These are phyloP conservation scores for Drechmeria coniospora DNA, from an alignment of 2,329 filamentous ascomycete genomes.

Conservation along the genomic window DNA sequence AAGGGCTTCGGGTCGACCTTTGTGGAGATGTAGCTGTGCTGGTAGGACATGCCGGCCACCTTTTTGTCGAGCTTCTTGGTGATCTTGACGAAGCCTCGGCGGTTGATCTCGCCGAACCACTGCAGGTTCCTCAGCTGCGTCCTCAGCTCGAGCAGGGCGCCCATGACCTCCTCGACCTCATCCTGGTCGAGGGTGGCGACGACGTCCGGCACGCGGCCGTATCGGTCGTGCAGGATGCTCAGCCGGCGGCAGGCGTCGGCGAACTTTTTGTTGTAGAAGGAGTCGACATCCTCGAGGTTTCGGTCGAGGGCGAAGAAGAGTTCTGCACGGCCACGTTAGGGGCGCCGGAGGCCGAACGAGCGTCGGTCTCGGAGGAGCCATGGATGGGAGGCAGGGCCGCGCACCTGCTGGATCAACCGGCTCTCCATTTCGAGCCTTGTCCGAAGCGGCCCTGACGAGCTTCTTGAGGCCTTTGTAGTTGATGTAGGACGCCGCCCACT, in stretches of 20 bases:
- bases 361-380: conserved; percentile 6
- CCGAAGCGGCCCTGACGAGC: conserved; percentile 69
- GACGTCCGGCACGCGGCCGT: conserved; percentile 57
- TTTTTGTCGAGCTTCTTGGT: conserved; percentile 99
- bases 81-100: conserved; percentile 91
- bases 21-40: conserved; percentile 74
- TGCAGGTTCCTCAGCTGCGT: conserved; percentile 80
- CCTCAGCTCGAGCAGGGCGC: conserved; percentile 74
- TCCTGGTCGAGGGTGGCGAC: conserved; percentile 66
- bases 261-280: conserved; percentile 94
- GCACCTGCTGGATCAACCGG: conserved; percentile 83
- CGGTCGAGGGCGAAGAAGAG: conserved; percentile 96
- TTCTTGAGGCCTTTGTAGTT: conserved; percentile 90
- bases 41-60: conserved; percentile 57
- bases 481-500: conserved; percentile 75
- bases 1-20: conserved; percentile 85
- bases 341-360: conserved; percentile 12
- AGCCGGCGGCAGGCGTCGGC: conserved; percentile 70
- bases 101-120: conserved; percentile 97
- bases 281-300: conserved; percentile 91
- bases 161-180: conserved; percentile 82
- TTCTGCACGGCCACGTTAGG: conserved; percentile 40
- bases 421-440: conserved; percentile 49
- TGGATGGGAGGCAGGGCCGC: conserved; percentile 20
- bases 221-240: conserved; percentile 74